Conservation (phyloP, 306 rosid genomes). For the Cucumis hystrix region DNA sequence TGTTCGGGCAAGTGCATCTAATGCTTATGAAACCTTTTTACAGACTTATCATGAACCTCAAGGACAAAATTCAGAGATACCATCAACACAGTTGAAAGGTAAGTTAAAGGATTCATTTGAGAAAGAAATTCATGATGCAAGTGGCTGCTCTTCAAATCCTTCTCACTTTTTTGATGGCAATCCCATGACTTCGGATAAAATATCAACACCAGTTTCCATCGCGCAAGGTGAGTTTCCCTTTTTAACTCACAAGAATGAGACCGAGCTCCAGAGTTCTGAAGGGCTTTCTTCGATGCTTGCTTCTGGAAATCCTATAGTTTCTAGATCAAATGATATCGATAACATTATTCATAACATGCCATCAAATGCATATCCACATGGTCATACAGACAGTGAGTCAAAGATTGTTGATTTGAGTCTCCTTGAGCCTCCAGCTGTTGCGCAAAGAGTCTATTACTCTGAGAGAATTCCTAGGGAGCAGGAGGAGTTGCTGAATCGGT, state of each 20-base stretch:
- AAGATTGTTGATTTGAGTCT: slow-evolving; percentile 44
- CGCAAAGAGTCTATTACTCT: slow-evolving; percentile 67
- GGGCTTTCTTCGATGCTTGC: slow-evolving; percentile 27
- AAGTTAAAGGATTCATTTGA: slow-evolving; percentile 31
- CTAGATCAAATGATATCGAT: slow-evolving; percentile 37
- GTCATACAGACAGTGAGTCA: slow-evolving; percentile 37
- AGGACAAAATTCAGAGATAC: slow-evolving; percentile 29
- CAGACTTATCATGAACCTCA: slow-evolving; percentile 18
- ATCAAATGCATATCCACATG: slow-evolving; percentile 31
- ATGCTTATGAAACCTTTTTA: slow-evolving; percentile 25
- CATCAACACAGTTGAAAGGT: slow-evolving; percentile 23
- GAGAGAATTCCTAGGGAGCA: slow-evolving; percentile 88
- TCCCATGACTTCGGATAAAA: slow-evolving; percentile 25
- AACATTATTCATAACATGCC: slow-evolving; percentile 12
- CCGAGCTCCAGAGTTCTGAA: slow-evolving; percentile 34
- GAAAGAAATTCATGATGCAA: slow-evolving; percentile 31
- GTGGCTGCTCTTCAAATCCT: slow-evolving; percentile 17
- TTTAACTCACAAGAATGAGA: slow-evolving; percentile 33
- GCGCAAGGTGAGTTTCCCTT: slow-evolving; percentile 22
- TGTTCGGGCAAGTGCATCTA: slow-evolving; percentile 22
- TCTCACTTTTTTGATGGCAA: slow-evolving; percentile 18
- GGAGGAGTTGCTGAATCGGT: slow-evolving; percentile 64
- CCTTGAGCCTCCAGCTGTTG: slow-evolving; percentile 55
- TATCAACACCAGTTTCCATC: slow-evolving; percentile 19
- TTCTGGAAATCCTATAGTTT: slow-evolving; percentile 29